Base-by-base conservation (phyloP, 139 green algal genomes). In the Haematococcus lacustris region DNA sequence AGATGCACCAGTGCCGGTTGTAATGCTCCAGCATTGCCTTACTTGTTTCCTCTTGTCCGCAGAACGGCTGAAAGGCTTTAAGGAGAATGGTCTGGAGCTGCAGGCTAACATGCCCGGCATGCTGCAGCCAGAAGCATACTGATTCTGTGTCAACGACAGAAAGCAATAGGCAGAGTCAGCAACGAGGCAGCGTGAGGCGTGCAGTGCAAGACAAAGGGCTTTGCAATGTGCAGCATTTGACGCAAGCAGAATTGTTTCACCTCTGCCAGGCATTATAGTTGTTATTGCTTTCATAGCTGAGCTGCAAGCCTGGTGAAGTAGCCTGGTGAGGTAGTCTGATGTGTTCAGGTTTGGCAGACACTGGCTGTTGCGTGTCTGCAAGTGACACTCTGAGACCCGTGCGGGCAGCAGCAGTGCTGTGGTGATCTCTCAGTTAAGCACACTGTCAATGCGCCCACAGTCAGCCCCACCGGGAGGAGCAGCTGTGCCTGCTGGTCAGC, bases 51-150 rank as follows among this genome's bases (percentile, higher is more conserved):
- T 66, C 30, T 66, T n/a, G 59, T 34, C 5, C 34, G 66, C 63
- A 85, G 79, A 85, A 53, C 79, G 79, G 26, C 71, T 85, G 37
- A 85, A 81, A 75, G 79, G 79, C 68, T 81, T 74, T 53, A 79
- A 79, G 71, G 75, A 81, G 75, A 85, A 85, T 61, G 50, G 62
- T 41, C 50, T 51, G 28, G 79, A 85, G 62, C 41, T 81, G 9
- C 53, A 62, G 0, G 3, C 26, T 13, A 79, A 81, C 75, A 57
- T 85, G 35, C 79, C 79, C 3, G 60, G 68, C 39, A 35, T 77
- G 17, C 57, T 81, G 39, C 50, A 51, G 43, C 51, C n/a, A 3
- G 79, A 85, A 71, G 28, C 70, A 3, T 85, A 85, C 71, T 76
- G 66, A 37, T 13, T 21, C 21, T 13, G 13, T 57, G 13, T 13